Evolutionary conservation across 129 eudicot genomes (phyloP).

Genomic region (Pulicaria dysenterica): DNA sequence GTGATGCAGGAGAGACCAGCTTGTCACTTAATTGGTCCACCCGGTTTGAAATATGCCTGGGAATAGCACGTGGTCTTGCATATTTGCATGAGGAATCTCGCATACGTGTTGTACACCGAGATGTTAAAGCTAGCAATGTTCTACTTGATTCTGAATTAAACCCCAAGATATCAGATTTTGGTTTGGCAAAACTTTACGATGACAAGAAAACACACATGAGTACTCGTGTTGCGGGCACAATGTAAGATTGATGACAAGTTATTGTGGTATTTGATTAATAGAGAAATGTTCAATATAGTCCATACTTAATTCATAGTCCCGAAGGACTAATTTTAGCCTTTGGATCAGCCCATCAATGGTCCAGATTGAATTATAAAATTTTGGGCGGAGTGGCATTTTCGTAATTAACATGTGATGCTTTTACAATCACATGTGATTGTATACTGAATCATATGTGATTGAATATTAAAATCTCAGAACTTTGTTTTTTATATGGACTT

Average conservation of each 20-base stretch:
- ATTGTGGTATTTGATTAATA: not conserved
- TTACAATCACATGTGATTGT: too few species aligned
- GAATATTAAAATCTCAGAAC: too few species aligned
- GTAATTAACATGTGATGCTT: too few species aligned
- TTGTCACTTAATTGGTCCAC: slow-evolving; percentile 51
- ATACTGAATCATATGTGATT: too few species aligned
- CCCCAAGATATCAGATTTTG: slow-evolving; percentile 80
- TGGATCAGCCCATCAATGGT: too few species aligned
- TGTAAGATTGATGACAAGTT: slow-evolving; percentile 38
- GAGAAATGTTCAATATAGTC: too few species aligned
- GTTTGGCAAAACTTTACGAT: slow-evolving; percentile 65
- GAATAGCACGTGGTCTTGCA: slow-evolving; percentile 64
- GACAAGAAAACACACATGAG: slow-evolving; percentile 47
- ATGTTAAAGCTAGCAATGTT: slow-evolving; percentile 74
- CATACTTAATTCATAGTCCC: too few species aligned
- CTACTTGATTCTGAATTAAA: slow-evolving; percentile 57
- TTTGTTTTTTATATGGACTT: too few species aligned
- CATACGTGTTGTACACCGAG: slow-evolving; percentile 61
- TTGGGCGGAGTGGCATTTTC: too few species aligned
- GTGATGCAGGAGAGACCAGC: slow-evolving; percentile 42
- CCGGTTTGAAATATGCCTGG: slow-evolving; percentile 67
- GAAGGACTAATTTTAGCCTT: too few species aligned
- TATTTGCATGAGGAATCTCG: slow-evolving; percentile 75
- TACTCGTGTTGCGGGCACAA: slow-evolving; percentile 76
- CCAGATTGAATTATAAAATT: too few species aligned